Conservation (phyloP, 129 eudicot genomes). For the Chrysanthemum makinoi region DNA sequence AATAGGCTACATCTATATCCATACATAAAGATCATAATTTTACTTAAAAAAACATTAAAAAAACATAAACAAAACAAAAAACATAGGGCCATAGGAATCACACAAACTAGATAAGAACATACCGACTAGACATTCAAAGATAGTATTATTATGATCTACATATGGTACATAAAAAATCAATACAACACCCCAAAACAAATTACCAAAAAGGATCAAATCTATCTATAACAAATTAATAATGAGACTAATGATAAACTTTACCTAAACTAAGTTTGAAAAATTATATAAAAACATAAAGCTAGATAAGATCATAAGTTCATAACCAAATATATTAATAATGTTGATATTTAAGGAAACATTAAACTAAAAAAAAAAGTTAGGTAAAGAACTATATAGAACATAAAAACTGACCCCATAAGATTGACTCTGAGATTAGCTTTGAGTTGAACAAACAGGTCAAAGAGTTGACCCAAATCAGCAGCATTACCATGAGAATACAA, state of each 20-base stretch:
- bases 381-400: conserved; percentile 21
- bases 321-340: conserved; percentile 18
- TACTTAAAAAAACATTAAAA: conserved; percentile 1
- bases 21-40: conserved; percentile 26
- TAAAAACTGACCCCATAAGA: conserved; percentile 73
- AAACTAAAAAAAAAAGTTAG: conserved; percentile 10
- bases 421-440: conserved; percentile 97
- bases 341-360: conserved; percentile 30
- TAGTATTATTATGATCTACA: too few species aligned
- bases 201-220: neutral
- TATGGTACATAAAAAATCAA: too few species aligned
- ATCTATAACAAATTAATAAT: too few species aligned
- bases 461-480: conserved; percentile 98
- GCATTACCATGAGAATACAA: conserved; percentile 96
- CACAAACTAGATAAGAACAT: conserved; percentile 13
- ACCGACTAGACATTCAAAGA: too few species aligned
- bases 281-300: neutral
- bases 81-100: conserved; percentile 18
- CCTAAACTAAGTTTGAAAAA: neutral
- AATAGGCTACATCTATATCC: conserved; percentile 4
- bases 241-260: conserved; percentile 1
- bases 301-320: conserved; percentile 13
- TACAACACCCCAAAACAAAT: neutral
- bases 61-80: neutral
- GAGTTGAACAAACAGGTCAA: conserved; percentile 93